Conservation (phyloP, 306 rosid species). For the Prunus dulcis region DNA sequence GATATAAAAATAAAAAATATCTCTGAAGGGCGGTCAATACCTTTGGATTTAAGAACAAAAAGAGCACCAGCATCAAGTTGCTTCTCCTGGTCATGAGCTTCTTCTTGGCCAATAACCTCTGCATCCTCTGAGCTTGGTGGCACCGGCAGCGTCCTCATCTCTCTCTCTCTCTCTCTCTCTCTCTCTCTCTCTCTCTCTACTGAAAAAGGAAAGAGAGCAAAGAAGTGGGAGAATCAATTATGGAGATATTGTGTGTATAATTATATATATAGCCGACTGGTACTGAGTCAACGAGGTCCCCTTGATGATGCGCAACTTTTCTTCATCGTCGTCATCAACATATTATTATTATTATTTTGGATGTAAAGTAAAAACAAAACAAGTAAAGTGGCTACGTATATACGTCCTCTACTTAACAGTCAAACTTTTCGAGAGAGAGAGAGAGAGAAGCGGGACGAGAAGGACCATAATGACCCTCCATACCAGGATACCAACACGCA, state of each 20-base stretch:
- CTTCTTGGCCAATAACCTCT: conserved; percentile 14
- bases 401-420: no score
- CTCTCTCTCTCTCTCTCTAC: no score
- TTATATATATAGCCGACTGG: background rate
- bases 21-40: conserved; percentile 5
- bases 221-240: background rate
- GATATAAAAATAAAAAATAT: background rate
- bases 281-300: background rate
- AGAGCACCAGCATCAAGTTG: conserved; percentile 72
- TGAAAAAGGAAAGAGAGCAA: background rate
- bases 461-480: no score
- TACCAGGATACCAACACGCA: no score
- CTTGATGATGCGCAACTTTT: background rate
- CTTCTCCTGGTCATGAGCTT: conserved; percentile 14
- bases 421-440: no score
- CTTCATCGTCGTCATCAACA: background rate
- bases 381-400: no score
- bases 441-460: no score
- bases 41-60: conserved; percentile 87
- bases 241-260: background rate
- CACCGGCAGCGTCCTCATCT: conserved; percentile 35
- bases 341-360: no score
- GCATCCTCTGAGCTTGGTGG: conserved; percentile 33
- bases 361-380: no score
- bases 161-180: conserved; percentile 10